Percentiles rank a stretch among this genome's conserved stretches.
Evolutionary conservation across 1,284 basidiomycete genomes (phyloP).

Genomic region (Tausonia pullulans): DNA sequence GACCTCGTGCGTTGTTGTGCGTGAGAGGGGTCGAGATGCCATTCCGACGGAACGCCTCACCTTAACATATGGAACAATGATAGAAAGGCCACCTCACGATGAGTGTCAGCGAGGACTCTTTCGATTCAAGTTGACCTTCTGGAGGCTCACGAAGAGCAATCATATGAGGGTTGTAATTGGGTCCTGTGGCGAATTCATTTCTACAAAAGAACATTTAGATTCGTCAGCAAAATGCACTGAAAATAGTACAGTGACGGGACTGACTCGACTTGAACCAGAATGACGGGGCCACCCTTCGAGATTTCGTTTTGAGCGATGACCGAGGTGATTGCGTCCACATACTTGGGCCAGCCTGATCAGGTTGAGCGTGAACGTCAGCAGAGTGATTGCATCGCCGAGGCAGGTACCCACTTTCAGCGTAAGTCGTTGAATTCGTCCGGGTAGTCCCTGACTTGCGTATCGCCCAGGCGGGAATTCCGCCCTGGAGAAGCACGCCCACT

Average conservation of each 20-base stretch:
- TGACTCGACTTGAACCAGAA: slow-evolving; percentile 57
- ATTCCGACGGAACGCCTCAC: too few species aligned
- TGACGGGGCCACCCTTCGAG: slow-evolving; percentile 57
- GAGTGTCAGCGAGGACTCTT: background rate
- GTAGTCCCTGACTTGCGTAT: slow-evolving; percentile 55
- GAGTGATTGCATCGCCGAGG: too few species aligned
- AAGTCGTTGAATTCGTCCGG: slow-evolving; percentile 56
- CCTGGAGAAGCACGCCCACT: too few species aligned
- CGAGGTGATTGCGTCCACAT: slow-evolving; percentile 51
- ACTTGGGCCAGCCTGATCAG: slow-evolving; percentile 59
- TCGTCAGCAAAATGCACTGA: too few species aligned
- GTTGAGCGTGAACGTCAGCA: too few species aligned
- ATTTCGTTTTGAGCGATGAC: slow-evolving; percentile 56
- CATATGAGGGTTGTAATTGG: slow-evolving; percentile 1
- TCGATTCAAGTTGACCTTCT: too few species aligned
- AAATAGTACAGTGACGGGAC: too few species aligned
- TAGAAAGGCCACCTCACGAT: too few species aligned
- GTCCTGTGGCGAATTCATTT: slow-evolving; percentile 53
- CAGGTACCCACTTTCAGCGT: slow-evolving; percentile 28
- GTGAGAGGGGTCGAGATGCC: background rate
- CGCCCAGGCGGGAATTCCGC: slow-evolving; percentile 66
- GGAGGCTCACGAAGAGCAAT: too few species aligned
- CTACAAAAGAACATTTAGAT: too few species aligned
- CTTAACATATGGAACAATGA: too few species aligned
- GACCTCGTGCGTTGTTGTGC: background rate